phyloP scores from a whole-genome alignment of 1,284 basidiomycete species.

The Puccinia brachypodii region DNA sequence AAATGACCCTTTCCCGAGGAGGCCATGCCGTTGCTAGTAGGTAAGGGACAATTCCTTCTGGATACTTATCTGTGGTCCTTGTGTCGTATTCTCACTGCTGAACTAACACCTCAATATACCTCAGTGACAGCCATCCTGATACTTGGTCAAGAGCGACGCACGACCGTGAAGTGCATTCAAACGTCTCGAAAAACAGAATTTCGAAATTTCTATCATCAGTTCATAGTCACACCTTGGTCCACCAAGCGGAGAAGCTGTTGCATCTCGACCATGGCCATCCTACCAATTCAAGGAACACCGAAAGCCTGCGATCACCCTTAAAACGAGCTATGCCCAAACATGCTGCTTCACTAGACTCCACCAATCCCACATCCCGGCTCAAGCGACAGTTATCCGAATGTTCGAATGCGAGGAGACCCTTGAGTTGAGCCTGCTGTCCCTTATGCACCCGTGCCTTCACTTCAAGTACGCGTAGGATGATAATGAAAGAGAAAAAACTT shows the following conservation, averaged over 20 bases:
- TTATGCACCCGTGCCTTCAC: not conserved
- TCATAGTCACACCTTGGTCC: slow-evolving; percentile 4
- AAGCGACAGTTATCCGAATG: slow-evolving; percentile 14
- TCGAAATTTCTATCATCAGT: slow-evolving; percentile 5
- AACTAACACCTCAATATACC: not conserved
- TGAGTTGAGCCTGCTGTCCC: not conserved
- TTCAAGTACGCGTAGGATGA: not conserved
- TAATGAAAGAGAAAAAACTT: not conserved
- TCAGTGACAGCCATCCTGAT: not conserved
- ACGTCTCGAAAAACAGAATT: not conserved
- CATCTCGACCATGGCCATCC: not conserved
- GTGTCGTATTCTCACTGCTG: not conserved
- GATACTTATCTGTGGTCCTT: not conserved
- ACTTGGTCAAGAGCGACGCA: not conserved
- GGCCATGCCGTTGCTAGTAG: not conserved
- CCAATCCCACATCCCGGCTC: slow-evolving; percentile 8
- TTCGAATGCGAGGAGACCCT: slow-evolving; percentile 2
- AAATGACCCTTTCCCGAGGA: not conserved
- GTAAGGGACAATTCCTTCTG: not conserved
- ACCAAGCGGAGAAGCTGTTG: slow-evolving; percentile 16
- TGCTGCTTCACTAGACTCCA: slow-evolving; percentile 1
- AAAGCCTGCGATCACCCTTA: not conserved
- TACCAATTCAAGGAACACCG: not conserved
- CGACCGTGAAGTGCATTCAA: not conserved
- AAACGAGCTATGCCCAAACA: not conserved